Conservation (phyloP, 1,139 yeast species). For the Yamadazyma sp. region DNA sequence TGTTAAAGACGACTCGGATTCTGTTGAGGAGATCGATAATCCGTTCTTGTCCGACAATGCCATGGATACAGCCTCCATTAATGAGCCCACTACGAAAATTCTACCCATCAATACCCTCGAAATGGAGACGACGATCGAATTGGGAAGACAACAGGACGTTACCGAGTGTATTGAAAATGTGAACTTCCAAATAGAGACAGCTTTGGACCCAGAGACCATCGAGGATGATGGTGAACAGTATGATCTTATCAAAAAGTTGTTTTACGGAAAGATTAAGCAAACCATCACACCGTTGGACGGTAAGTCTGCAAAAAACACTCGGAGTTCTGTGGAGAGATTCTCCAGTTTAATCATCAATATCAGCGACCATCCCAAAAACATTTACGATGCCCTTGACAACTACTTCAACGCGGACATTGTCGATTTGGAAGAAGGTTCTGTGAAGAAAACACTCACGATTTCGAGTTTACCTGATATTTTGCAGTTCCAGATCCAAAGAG, state of each 20-base stretch:
- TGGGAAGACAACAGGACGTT: constrained; percentile 95
- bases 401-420: constrained; percentile 77
- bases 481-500: constrained; percentile 92
- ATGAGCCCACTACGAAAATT: constrained; percentile 17
- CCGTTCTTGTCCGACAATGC: constrained; percentile 3
- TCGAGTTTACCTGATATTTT: constrained; percentile 73
- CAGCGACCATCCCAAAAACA: constrained; percentile 82
- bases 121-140: constrained; percentile 69
- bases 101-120: constrained; percentile 58
- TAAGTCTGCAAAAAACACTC: constrained; percentile 49
- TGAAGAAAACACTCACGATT: constrained; percentile 71
- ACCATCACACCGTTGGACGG: constrained; percentile 36
- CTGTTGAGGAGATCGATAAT: constrained; percentile 8
- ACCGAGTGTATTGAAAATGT: constrained; percentile 97
- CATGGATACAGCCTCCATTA: background rate
- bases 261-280: constrained; percentile 66
- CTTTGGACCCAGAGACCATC: constrained; percentile 64
- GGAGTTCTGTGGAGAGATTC: constrained; percentile 75
- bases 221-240: constrained; percentile 80
- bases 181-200: constrained; percentile 89
- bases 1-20: constrained; percentile 6
- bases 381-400: constrained; percentile 87
- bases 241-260: constrained; percentile 75
- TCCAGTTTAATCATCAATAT: constrained; percentile 80
- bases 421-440: constrained; percentile 69